Base-by-base conservation (phyloP, 805 yeast species). In the Wickerhamomyces xylosicus region DNA sequence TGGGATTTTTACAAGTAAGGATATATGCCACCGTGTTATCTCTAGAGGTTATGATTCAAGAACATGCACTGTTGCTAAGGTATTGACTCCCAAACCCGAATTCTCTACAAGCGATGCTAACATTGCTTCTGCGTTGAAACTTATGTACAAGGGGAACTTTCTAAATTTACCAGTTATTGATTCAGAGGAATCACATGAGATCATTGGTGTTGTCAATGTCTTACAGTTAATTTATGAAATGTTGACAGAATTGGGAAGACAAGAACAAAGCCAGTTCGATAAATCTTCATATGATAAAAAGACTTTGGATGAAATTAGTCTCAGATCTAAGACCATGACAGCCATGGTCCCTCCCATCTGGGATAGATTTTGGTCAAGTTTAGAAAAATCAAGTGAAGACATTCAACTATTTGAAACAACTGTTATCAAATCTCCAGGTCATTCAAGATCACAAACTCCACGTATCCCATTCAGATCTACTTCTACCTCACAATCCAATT, bases 91-190 rank as follows among this genome's bases (percentile, higher is more conserved):
- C 3, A 64, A 63, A 37, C 74, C 74, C 0, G 66, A 66, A 37
- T 67, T 63, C 57, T 73, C 72, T 1, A 58, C 53, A 20, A 61
- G 57, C 25, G 43, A 53, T 11, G 47, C 63, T 44, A 62, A 61
- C 2, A 62, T 68, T n/a, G 64, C 66, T 39, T 58, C 62, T 5
- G 73, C 72, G 6, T 47, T 68, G 39, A 54, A 71, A 43, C 46
- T 66, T 40, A 68, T 68, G 74, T 68, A 62, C 42, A 67, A 64
- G 37, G 74, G 73, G 0, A 64, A 66, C 41, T 68, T 62, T 39
- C 43, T 68, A 37, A 68, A 66, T 40, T 46, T 68, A 36, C 74
- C 74, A 1, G 63, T 67, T 8, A 58, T 57, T 34, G 56, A 61
- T 42, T n/a, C 4, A 9, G n/a, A 25, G 14, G 47, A 50, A 1